Conservation (phyloP, 2,329 filamentous ascomycete species). For the Epichloe elymi region DNA sequence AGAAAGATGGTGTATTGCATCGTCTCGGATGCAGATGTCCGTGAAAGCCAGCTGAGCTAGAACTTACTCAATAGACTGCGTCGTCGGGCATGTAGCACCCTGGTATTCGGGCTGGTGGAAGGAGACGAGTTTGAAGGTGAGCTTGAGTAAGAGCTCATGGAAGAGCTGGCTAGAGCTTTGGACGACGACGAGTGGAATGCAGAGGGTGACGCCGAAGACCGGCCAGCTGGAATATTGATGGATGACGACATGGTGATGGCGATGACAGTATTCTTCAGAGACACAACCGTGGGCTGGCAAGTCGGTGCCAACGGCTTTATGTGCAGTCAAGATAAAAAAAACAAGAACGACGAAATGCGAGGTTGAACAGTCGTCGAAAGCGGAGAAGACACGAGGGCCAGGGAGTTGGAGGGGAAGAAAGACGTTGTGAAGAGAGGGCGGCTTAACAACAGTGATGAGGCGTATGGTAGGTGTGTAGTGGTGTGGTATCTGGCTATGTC, state of each 20-base stretch:
- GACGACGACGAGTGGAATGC: constrained; percentile 24
- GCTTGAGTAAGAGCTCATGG: constrained; percentile 26
- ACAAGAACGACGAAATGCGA: background rate
- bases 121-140: constrained; percentile 41
- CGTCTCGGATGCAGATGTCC: constrained; percentile 1
- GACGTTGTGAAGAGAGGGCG: background rate
- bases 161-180: constrained; percentile 35
- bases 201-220: constrained; percentile 20
- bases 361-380: background rate
- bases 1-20: background rate
- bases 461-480: background rate
- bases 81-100: constrained; percentile 40
- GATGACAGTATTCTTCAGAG: background rate
- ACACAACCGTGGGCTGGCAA: background rate
- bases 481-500: background rate
- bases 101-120: constrained; percentile 38
- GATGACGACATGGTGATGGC: constrained; percentile 46
- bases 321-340: background rate
- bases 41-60: constrained; percentile 1
- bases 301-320: background rate
- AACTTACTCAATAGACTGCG: constrained; percentile 47
- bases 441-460: background rate
- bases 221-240: constrained; percentile 49
- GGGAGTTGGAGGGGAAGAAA: background rate
- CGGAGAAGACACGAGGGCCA: background rate